Base-by-base conservation (phyloP, 1,284 basidiomycete species). In the Cryptococcus sp. region DNA sequence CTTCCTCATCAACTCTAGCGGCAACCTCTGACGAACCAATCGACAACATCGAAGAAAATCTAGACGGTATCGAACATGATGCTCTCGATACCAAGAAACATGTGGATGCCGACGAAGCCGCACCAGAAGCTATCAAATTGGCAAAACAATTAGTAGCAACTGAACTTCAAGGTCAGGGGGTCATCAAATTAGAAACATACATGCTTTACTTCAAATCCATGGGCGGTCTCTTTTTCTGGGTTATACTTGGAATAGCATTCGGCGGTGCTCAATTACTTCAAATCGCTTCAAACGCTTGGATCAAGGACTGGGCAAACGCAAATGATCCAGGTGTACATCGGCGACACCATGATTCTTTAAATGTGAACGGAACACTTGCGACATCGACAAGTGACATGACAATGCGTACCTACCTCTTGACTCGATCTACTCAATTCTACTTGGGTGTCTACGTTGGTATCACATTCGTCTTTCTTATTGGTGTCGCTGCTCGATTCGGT, bases 21-120 rank as follows among this genome's bases (percentile, higher is more conserved):
- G 39, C 39, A 10, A 19, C 41, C 41, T 22, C 39, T 14, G 22
- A 25, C 19, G 34, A 56, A n/a, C 23, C 46, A 36, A 51, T 47
- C 5, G 62, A 64, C 22, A 57, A 55, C 23, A 64, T 67, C 28
- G 72, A 72, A 45, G 64, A 63, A 4, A 56, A 67, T 16, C 57
- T 75, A 10, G 70, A 72, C 31, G 83, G 86, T 51, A 85, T 86
- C 58, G 86, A 91, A 52, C 84, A 84, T 52, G 82, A 84, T 48
- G 82, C 82, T 0, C 82, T 82, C 50, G 49, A 70, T 24, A 53
- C 58, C 2, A 50, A 63, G 32, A 71, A 74, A 52, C 54, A 61
- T 41, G 50, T 57, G 10, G 64, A 69, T 16, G 61, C 56, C 3
- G 60, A 66, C 24, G 61, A 66, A 31, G 61, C 64, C 2, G 52